Percentiles rank a stretch among this genome's conserved stretches.
These are phyloP conservation scores for Sugiyamaella neomexicana DNA, from an alignment of 1,139 yeast species.

Conservation along the genomic window DNA sequence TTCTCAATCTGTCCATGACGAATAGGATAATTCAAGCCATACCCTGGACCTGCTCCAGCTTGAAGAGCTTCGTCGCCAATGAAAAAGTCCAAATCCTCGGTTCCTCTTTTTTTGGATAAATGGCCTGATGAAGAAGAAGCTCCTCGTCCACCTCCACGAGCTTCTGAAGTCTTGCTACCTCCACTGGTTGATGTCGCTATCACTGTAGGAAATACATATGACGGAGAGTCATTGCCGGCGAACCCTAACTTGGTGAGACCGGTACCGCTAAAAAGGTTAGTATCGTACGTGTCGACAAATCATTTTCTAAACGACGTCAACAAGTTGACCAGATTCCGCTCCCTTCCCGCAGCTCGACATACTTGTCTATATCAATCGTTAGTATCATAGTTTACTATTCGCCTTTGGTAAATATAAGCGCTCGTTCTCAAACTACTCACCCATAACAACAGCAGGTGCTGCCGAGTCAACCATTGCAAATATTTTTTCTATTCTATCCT, in stretches of 20 bases:
- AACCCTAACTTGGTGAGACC: conserved; percentile 96
- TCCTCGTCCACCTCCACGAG: conserved; percentile 34
- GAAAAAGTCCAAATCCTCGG: conserved; percentile 91
- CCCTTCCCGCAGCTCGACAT: too few relatives aligned
- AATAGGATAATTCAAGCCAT: conserved; percentile 86
- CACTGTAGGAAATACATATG: conserved; percentile 96
- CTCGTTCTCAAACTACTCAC: conserved; percentile 43
- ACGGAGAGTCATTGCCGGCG: conserved; percentile 98
- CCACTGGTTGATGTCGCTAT: conserved; percentile 71
- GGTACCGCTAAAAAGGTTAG: conserved; percentile 67
- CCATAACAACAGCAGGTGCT: conserved; percentile 93
- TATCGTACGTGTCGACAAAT: neutral
- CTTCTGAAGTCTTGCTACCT: conserved; percentile 39
- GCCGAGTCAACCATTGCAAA: conserved; percentile 35
- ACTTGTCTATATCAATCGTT: conserved; percentile 28
- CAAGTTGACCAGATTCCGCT: too few relatives aligned
- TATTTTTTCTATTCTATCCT: neutral
- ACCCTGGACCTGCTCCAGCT: conserved; percentile 88
- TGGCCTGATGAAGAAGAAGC: conserved; percentile 36
- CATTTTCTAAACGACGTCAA: neutral
- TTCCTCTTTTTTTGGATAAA: conserved; percentile 75
- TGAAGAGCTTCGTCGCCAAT: conserved; percentile 94
- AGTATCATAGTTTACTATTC: neutral
- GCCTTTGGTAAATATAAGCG: neutral
- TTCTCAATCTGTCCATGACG: conserved; percentile 97